Evolutionary conservation across 768 basidiomycete genomes (phyloP).

Genomic region (Phanerochaete carnosa): DNA sequence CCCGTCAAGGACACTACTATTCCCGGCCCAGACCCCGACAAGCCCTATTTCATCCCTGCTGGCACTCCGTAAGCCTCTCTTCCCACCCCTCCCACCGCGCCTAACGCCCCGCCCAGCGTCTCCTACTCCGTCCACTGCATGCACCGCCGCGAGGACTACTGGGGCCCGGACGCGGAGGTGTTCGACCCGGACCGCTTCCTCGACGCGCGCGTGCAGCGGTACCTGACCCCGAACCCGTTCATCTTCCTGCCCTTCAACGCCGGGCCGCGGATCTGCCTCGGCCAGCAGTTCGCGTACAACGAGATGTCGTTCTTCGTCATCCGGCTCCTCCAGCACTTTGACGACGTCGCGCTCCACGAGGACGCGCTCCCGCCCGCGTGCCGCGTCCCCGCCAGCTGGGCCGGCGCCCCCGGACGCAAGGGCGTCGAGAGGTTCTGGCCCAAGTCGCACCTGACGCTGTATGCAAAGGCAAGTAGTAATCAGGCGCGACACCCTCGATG

Average conservation of each 20-base stretch:
- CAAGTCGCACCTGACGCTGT: constrained; percentile 40
- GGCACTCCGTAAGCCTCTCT: constrained; percentile 24
- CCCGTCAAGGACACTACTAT: constrained; percentile 20
- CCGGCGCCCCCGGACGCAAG: constrained; percentile 30
- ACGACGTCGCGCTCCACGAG: constrained; percentile 35
- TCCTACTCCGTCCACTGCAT: constrained; percentile 28
- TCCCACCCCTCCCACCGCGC: too few species aligned
- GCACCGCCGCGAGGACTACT: constrained; percentile 45
- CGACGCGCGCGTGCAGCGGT: constrained; percentile 51
- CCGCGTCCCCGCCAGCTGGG: constrained; percentile 31
- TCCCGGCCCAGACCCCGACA: constrained; percentile 19
- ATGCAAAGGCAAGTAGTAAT: constrained; percentile 28
- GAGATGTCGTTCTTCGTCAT: constrained; percentile 53
- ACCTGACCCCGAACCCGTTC: constrained; percentile 56
- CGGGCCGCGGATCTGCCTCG: constrained; percentile 63
- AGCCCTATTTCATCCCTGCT: constrained; percentile 27
- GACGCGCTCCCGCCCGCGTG: constrained; percentile 32
- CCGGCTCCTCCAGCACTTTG: constrained; percentile 48
- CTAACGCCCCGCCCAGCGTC: constrained; percentile 10
- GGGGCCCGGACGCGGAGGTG: constrained; percentile 49
- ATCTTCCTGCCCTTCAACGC: constrained; percentile 72
- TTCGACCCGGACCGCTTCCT: constrained; percentile 70
- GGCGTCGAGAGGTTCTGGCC: constrained; percentile 39
- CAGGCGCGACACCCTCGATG: not conserved
- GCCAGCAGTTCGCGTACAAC: constrained; percentile 55